Percentiles rank a stretch among this genome's conserved stretches.
Conservation (phyloP, 805 yeast species). For the Candida multigemmis region DNA sequence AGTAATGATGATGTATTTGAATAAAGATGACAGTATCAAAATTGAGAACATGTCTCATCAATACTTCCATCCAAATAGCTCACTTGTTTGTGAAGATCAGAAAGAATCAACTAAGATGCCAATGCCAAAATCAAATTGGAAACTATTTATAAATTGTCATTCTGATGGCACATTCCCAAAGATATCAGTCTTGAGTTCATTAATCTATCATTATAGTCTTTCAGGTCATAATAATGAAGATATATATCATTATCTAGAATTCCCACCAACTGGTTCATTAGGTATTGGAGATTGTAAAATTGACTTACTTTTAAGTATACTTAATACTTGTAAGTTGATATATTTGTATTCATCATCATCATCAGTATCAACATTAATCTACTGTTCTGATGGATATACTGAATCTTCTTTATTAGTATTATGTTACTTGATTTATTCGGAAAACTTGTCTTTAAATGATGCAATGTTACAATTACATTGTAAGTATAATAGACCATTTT, state of each 20-base stretch:
- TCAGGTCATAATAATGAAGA: conserved; percentile 12
- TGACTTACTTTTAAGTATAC: conserved; percentile 52
- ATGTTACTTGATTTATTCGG: conserved; percentile 63
- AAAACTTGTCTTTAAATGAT: conserved; percentile 50
- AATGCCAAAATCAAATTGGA: conserved; percentile 48
- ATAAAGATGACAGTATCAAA: conserved; percentile 3
- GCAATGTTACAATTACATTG: conserved; percentile 59
- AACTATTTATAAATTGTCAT: conserved; percentile 46
- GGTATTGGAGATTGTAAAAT: conserved; percentile 64
- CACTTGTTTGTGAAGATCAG: conserved; percentile 35
- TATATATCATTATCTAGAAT: conserved; percentile 32
- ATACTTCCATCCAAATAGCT: conserved; percentile 43
- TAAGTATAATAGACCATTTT: conserved; percentile 68
- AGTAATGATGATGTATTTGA: conserved; percentile 12
- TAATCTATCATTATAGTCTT: conserved; percentile 10
- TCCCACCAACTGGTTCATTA: conserved; percentile 81
- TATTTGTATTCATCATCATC: conserved; percentile 27
- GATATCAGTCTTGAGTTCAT: conserved; percentile 20
- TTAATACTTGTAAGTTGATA: conserved; percentile 63
- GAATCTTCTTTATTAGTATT: conserved; percentile 74
- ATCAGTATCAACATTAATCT: conserved; percentile 44
- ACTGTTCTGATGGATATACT: conserved; percentile 88
- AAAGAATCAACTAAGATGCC: conserved; percentile 19
- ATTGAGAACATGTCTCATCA: conserved; percentile 14
- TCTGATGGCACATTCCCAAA: conserved; percentile 51